Evolutionary conservation across 2,329 filamentous ascomycete species (phyloP).

Genomic region (Aspergillus aculeatinus): DNA sequence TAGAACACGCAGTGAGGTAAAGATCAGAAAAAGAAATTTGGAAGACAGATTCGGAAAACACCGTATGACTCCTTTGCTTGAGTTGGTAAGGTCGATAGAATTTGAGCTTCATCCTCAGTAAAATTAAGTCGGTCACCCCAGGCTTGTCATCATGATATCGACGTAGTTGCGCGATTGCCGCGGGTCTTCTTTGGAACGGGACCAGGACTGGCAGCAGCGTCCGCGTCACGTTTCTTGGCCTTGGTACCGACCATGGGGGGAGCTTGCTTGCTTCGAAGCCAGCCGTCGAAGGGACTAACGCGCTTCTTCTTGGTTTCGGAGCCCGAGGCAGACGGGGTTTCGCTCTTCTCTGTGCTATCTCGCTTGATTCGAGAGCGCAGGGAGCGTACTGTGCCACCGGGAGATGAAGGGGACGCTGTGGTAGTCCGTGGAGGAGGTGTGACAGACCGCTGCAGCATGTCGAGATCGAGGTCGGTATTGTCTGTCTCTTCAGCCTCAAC

Average conservation of each 20-base stretch:
- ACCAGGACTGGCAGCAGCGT: slow-evolving; percentile 25
- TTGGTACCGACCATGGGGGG: slow-evolving; percentile 25
- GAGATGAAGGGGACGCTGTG: slow-evolving; percentile 30
- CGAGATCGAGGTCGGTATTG: slow-evolving; percentile 15
- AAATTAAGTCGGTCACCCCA: not conserved
- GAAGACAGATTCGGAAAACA: not conserved
- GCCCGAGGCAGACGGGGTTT: slow-evolving; percentile 21
- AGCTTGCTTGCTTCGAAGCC: slow-evolving; percentile 40
- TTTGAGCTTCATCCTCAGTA: not conserved
- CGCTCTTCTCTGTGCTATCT: slow-evolving; percentile 22
- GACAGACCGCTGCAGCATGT: slow-evolving; percentile 20
- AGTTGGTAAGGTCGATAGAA: not conserved
- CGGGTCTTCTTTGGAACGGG: slow-evolving; percentile 34
- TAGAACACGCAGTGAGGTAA: not conserved
- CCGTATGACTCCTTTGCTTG: not conserved
- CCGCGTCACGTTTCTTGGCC: slow-evolving; percentile 38
- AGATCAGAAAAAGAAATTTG: not conserved
- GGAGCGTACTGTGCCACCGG: slow-evolving; percentile 32
- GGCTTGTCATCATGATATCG: slow-evolving; percentile 13
- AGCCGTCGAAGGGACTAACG: slow-evolving; percentile 42
- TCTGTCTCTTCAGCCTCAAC: slow-evolving; percentile 19
- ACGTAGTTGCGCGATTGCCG: slow-evolving; percentile 17
- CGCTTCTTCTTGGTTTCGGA: slow-evolving; percentile 32
- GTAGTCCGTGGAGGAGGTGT: slow-evolving; percentile 25
- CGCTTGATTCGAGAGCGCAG: slow-evolving; percentile 35